Evolutionary conservation across 108 stramenopile genomes (phyloP).

Genomic region (Nannochloropsis salina): DNA sequence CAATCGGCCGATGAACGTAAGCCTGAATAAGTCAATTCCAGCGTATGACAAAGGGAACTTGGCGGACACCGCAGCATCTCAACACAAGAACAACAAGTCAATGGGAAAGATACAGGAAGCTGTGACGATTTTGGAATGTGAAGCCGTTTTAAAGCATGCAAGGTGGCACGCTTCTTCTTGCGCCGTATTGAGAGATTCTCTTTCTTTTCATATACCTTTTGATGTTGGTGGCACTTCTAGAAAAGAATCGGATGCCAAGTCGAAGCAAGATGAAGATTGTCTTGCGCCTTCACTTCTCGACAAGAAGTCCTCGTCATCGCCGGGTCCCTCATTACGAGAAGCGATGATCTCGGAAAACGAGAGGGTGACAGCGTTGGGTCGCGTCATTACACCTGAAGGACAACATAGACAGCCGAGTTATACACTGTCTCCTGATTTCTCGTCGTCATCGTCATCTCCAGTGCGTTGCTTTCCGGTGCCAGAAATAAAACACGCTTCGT

Average conservation of each 20-base stretch:
- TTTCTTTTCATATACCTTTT: background rate
- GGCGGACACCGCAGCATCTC: background rate
- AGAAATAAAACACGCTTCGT: background rate
- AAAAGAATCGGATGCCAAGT: too few species aligned
- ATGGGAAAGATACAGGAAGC: too few species aligned
- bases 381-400: too few species aligned
- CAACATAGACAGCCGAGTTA: background rate
- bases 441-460: background rate
- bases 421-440: background rate
- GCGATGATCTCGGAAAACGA: too few species aligned
- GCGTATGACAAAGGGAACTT: background rate
- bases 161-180: background rate
- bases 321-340: too few species aligned
- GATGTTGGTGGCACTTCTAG: too few species aligned
- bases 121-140: background rate
- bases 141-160: background rate
- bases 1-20: background rate
- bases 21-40: background rate
- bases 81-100: too few species aligned
- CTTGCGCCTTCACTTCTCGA: too few species aligned
- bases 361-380: too few species aligned
- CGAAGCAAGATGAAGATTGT: too few species aligned
- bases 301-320: too few species aligned
- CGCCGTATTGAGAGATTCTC: background rate
- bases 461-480: background rate